phyloP scores from a whole-genome alignment of 2,329 filamentous ascomycete genomes.

The Phialocephala sp. region DNA sequence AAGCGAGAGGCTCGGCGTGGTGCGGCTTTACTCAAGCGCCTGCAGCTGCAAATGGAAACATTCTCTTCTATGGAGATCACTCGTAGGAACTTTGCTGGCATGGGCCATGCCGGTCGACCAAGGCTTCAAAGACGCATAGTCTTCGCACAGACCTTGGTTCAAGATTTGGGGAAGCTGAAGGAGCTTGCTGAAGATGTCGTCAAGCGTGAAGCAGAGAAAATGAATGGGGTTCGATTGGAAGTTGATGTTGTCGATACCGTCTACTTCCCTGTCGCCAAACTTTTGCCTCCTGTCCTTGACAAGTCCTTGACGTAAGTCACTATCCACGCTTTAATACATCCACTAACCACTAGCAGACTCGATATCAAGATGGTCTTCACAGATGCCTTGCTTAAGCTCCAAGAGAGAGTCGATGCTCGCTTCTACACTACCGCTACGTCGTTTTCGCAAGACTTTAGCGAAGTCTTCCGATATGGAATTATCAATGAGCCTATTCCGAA shows the following conservation, averaged over 20 bases:
- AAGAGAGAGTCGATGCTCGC: conserved; percentile 56
- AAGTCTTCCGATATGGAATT: conserved; percentile 59
- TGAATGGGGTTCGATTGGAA: conserved; percentile 77
- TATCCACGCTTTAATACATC: neutral
- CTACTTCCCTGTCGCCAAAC: conserved; percentile 85
- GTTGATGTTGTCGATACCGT: conserved; percentile 82
- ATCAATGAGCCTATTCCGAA: conserved; percentile 29
- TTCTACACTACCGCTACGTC: conserved; percentile 63
- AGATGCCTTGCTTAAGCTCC: conserved; percentile 55
- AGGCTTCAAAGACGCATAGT: conserved; percentile 83
- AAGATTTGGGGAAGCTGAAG: conserved; percentile 79
- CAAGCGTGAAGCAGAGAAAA: conserved; percentile 76
- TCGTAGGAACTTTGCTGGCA: conserved; percentile 90
- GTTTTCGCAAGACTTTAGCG: conserved; percentile 63
- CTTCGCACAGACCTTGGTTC: conserved; percentile 78
- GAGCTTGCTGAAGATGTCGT: conserved; percentile 73
- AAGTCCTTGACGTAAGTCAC: conserved; percentile 78
- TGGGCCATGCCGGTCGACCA: conserved; percentile 83
- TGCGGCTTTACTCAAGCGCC: conserved; percentile 86
- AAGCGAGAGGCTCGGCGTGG: conserved; percentile 93
- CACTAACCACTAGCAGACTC: conserved; percentile 57
- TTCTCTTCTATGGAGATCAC: conserved; percentile 99
- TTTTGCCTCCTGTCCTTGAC: conserved; percentile 79
- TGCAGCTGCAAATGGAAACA: conserved; percentile 93
- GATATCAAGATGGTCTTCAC: conserved; percentile 67